phyloP scores from a whole-genome alignment of 495 filamentous ascomycete genomes.

The Xylaria castorea region DNA sequence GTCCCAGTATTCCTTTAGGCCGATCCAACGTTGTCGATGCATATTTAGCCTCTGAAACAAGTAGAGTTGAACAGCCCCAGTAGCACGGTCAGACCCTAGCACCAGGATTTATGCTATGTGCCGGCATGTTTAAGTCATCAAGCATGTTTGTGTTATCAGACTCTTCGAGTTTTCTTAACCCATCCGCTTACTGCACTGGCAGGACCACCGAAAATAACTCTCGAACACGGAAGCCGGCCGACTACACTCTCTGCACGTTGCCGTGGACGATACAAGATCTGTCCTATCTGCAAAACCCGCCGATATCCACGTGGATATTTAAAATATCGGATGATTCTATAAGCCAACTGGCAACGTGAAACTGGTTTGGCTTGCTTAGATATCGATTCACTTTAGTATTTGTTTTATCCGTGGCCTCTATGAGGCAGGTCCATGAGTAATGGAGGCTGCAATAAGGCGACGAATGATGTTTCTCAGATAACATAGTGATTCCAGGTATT shows the following conservation, averaged over 20 bases:
- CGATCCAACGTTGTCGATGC: constrained; percentile 26
- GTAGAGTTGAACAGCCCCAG: constrained; percentile 21
- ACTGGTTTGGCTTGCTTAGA: constrained; percentile 15
- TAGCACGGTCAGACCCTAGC: constrained; percentile 24
- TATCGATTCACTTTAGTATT: constrained; percentile 4
- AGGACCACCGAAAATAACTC: constrained; percentile 29
- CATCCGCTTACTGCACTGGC: constrained; percentile 15
- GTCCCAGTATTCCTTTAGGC: constrained; percentile 21
- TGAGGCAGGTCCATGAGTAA: constrained; percentile 1
- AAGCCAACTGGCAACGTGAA: constrained; percentile 16
- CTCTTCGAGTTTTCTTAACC: constrained; percentile 17
- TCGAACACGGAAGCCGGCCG: constrained; percentile 29
- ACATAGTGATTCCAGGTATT: background rate
- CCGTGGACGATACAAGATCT: constrained; percentile 28
- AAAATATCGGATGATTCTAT: constrained; percentile 22
- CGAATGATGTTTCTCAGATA: constrained; percentile 25
- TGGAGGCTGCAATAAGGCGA: constrained; percentile 26
- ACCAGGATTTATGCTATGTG: constrained; percentile 30
- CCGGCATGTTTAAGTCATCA: constrained; percentile 29
- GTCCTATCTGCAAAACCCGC: constrained; percentile 19
- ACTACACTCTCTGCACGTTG: constrained; percentile 26
- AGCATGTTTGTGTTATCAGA: constrained; percentile 26
- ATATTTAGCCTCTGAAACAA: constrained; percentile 25
- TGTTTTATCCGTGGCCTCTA: background rate
- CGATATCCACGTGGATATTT: constrained; percentile 28